Evolutionary conservation across 2,329 filamentous ascomycete genomes (phyloP).

Genomic region (Fusarium denticulatum): DNA sequence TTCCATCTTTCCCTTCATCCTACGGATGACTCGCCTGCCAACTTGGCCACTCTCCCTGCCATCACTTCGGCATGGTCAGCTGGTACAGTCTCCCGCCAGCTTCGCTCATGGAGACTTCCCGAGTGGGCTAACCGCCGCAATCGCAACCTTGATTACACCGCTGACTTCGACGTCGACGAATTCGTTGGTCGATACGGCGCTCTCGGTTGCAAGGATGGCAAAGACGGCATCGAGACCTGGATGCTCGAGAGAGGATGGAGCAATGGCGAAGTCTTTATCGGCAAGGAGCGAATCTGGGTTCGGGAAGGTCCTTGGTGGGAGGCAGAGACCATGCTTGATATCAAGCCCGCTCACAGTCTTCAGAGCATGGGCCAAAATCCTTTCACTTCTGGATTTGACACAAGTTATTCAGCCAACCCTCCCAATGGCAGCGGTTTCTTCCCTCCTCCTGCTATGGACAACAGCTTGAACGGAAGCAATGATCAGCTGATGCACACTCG

Average conservation of each 20-base stretch:
- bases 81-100: slow-evolving; percentile 88
- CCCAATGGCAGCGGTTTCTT: slow-evolving; percentile 76
- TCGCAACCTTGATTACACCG: slow-evolving; percentile 92
- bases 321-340: slow-evolving; percentile 93
- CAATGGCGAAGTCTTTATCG: slow-evolving; percentile 94
- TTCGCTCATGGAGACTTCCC: slow-evolving; percentile 90
- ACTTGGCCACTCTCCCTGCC: slow-evolving; percentile 75
- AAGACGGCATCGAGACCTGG: slow-evolving; percentile 94
- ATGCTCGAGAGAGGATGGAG: slow-evolving; percentile 96
- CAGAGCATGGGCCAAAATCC: slow-evolving; percentile 58
- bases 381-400: slow-evolving; percentile 65
- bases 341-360: slow-evolving; percentile 71
- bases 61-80: slow-evolving; percentile 92
- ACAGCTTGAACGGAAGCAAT: slow-evolving; percentile 72
- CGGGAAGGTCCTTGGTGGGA: slow-evolving; percentile 97
- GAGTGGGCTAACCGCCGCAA: slow-evolving; percentile 97
- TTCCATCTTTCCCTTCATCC: slow-evolving; percentile 93
- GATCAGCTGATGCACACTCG: slow-evolving; percentile 76
- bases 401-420: slow-evolving; percentile 76
- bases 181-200: slow-evolving; percentile 84
- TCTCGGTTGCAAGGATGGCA: slow-evolving; percentile 88
- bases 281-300: slow-evolving; percentile 94
- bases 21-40: slow-evolving; percentile 83
- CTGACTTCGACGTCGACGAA: slow-evolving; percentile 94
- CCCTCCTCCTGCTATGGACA: slow-evolving; percentile 66